These are phyloP conservation scores for Carex sylvatica DNA, from an alignment of 202 grass and related monocot species.

Conservation along the genomic window DNA sequence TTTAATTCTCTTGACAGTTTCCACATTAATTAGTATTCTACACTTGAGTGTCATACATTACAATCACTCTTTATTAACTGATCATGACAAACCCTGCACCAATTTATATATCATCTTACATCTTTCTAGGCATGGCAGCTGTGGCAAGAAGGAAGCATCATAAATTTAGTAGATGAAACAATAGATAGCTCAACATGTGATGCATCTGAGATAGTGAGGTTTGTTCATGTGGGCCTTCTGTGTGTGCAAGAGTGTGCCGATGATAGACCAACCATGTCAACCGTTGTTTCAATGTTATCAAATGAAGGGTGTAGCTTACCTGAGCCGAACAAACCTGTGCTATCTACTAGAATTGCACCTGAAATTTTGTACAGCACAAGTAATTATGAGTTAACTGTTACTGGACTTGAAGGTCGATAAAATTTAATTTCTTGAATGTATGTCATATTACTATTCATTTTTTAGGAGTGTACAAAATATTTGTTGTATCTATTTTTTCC, in stretches of 20 bases:
- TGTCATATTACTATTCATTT: background rate
- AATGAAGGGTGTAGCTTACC: constrained; percentile 24
- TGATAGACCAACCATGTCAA: constrained; percentile 30
- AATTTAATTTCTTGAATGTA: background rate
- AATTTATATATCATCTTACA: background rate
- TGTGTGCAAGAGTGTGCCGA: constrained; percentile 26
- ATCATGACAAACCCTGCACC: background rate
- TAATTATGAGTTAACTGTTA: background rate
- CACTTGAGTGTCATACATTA: background rate
- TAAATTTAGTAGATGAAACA: constrained; percentile 12
- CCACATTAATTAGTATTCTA: no score
- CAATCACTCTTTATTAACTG: background rate
- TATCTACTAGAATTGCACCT: constrained; percentile 20
- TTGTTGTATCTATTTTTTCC: background rate
- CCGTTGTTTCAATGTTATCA: constrained; percentile 43
- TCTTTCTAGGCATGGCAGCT: constrained; percentile 23
- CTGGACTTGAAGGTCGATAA: constrained; percentile 8
- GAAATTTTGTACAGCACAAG: background rate
- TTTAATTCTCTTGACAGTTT: no score
- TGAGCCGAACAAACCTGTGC: constrained; percentile 39
- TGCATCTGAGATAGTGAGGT: background rate
- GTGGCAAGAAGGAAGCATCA: constrained; percentile 5
- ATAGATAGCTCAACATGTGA: background rate
- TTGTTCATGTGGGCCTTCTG: constrained; percentile 25
- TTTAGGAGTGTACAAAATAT: background rate